These are phyloP conservation scores for Beauveria sp. DNA, from an alignment of 2,329 filamentous ascomycete species.

Conservation along the genomic window DNA sequence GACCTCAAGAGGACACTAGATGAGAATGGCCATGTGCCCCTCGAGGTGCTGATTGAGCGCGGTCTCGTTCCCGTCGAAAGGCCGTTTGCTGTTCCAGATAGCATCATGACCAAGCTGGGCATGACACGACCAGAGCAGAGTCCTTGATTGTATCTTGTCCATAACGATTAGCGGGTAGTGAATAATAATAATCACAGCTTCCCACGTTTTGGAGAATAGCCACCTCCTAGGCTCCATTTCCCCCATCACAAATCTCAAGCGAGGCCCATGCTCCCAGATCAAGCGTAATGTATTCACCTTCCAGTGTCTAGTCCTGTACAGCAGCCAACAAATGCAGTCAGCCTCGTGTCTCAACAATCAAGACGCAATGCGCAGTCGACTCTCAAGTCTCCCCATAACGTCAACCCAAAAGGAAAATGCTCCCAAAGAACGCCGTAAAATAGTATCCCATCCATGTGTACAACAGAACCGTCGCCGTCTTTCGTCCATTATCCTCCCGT, in stretches of 20 bases:
- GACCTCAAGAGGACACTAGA: constrained; percentile 40
- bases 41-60: constrained; percentile 27
- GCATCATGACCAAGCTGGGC: constrained; percentile 23
- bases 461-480: not conserved
- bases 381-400: not conserved
- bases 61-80: constrained; percentile 38
- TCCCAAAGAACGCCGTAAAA: constrained; percentile 6
- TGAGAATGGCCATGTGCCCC: constrained; percentile 25
- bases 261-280: not conserved
- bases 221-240: not conserved
- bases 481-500: not conserved
- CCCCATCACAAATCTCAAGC: not conserved
- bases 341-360: not conserved
- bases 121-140: constrained; percentile 20
- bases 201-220: too few relatives aligned
- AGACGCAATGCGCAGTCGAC: not conserved
- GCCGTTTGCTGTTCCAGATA: constrained; percentile 33
- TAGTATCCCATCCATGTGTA: not conserved
- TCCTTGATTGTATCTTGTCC: not conserved
- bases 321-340: not conserved
- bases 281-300: not conserved
- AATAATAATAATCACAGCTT: too few relatives aligned
- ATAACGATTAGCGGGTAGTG: too few relatives aligned
- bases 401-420: not conserved
- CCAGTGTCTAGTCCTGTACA: constrained; percentile 2